Evolutionary conservation across 345 rosid genomes (phyloP).

Genomic region (Hibiscus mutabilis): DNA sequence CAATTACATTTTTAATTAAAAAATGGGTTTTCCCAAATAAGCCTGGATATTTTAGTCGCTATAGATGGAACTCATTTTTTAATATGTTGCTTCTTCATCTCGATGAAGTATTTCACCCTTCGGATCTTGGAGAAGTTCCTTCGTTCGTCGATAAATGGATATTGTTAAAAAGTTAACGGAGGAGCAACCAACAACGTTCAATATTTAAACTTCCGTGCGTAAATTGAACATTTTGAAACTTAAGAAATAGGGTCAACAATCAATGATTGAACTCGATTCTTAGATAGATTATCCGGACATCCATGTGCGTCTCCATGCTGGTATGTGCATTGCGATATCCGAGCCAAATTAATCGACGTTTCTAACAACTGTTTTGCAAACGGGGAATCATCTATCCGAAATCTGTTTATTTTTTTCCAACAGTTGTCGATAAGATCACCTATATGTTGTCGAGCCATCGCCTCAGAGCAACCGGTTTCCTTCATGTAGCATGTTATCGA

Average conservation of each 20-base stretch:
- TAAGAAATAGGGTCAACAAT: slow-evolving; percentile 24
- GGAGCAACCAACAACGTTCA: too few species aligned
- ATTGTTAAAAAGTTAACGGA: too few species aligned
- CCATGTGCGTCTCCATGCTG: slow-evolving; percentile 42
- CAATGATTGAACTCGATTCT: slow-evolving; percentile 19
- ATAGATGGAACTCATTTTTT: too few species aligned
- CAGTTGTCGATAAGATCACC: slow-evolving; percentile 16
- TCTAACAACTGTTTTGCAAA: slow-evolving; percentile 20
- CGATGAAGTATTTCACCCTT: too few species aligned
- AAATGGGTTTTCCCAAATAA: too few species aligned
- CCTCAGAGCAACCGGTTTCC: slow-evolving; percentile 23
- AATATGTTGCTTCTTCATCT: too few species aligned
- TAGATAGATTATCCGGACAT: slow-evolving; percentile 20
- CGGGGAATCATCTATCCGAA: background rate
- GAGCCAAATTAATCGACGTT: slow-evolving; percentile 23
- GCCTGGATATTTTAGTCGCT: too few species aligned
- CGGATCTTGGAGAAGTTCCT: too few species aligned
- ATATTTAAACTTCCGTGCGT: too few species aligned
- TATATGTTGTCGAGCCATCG: slow-evolving; percentile 22
- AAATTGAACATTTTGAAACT: too few species aligned
- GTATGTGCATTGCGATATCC: slow-evolving; percentile 25
- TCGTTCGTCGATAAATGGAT: too few species aligned
- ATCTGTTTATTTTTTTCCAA: slow-evolving; percentile 37
- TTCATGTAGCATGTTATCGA: slow-evolving; percentile 30
- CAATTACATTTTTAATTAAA: too few species aligned